Evolutionary conservation across 2,329 filamentous ascomycete genomes (phyloP).

Genomic region (Cylindrodendrum hubeiense): DNA sequence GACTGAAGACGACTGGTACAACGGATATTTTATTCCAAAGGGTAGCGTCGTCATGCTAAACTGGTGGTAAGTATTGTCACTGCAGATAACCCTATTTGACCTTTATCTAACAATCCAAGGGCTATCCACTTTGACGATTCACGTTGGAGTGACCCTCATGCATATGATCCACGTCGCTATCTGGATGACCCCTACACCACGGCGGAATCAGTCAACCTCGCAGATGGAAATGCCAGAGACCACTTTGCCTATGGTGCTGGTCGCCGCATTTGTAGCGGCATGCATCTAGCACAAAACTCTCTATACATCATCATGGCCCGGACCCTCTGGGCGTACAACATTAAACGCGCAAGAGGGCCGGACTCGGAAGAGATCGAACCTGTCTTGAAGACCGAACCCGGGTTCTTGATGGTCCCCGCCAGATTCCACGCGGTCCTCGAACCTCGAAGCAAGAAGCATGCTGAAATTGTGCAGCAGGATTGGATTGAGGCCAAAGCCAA

Average conservation of each 20-base stretch:
- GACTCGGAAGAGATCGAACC: conserved; percentile 23
- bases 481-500: not conserved
- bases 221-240: conserved; percentile 22
- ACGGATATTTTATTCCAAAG: conserved; percentile 32
- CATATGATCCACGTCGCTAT: conserved; percentile 27
- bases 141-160: conserved; percentile 16
- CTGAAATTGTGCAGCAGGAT: not conserved
- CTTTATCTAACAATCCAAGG: not conserved
- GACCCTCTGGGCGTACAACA: conserved; percentile 30
- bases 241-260: conserved; percentile 32
- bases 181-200: conserved; percentile 7
- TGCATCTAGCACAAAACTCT: conserved; percentile 30
- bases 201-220: conserved; percentile 18
- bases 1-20: conserved; percentile 28
- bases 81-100: too few species aligned
- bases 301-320: conserved; percentile 29
- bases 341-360: conserved; percentile 10
- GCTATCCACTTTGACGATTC: conserved; percentile 29
- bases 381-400: conserved; percentile 22
- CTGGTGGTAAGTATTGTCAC: conserved; percentile 21
- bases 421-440: conserved; percentile 4
- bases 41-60: conserved; percentile 28
- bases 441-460: conserved; percentile 9
- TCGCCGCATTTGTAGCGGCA: conserved; percentile 27
- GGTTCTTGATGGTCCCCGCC: conserved; percentile 28